Evolutionary conservation across 2,329 filamentous ascomycete genomes (phyloP), one percentile per base, ranked within the genome.

Genomic region (Chrysoporthe deuterocubensis): DNA sequence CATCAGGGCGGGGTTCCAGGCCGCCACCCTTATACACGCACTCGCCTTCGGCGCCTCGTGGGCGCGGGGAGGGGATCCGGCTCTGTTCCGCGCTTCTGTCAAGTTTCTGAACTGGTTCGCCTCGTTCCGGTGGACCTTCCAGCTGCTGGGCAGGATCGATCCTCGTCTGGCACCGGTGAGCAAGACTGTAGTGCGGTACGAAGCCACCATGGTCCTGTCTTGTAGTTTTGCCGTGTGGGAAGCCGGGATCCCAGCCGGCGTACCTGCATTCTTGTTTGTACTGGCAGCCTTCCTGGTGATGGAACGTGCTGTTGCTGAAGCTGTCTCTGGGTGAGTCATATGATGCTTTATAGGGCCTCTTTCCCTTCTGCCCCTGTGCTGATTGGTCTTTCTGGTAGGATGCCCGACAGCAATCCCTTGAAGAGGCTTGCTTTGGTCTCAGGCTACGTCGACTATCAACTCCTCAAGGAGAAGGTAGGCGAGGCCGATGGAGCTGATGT

Each of bases 71-170:
- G 26, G 34, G n/a, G 63, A 60, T 6, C 21, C 59, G 11, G 52
- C 11, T 16, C 44, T 68, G 11, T 68, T 66, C 26, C 65, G 64
- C 43, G 44, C 58, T n/a, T 66, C 58, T 26, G 54, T 66, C 59
- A 68, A 66, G 64, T 60, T 68, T 5, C 18, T 68, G 34, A 66
- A 66, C 59, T 68, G 67, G 67, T 68, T 68, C 14, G 58, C n/a
- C 52, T 68, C 63, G 52, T 68, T 66, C 46, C 67, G 67, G 14
- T 8, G 42, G 34, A 13, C 16, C 8, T 11, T 11, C 1, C 32
- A 3, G 21, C 9, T 14, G 7, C 14, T 66, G 8, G 37, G 40
- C 16, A 6, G 26, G 34, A n/a, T 66, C 26, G 59, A 68, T 1
- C 59, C 59, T 5, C 50, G 59, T 6, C 57, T 68, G 26, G 37